Percentiles rank a stretch among this genome's conserved stretches.
Evolutionary conservation across 2,329 filamentous ascomycete species (phyloP).

Genomic region (Huntiella savannae): DNA sequence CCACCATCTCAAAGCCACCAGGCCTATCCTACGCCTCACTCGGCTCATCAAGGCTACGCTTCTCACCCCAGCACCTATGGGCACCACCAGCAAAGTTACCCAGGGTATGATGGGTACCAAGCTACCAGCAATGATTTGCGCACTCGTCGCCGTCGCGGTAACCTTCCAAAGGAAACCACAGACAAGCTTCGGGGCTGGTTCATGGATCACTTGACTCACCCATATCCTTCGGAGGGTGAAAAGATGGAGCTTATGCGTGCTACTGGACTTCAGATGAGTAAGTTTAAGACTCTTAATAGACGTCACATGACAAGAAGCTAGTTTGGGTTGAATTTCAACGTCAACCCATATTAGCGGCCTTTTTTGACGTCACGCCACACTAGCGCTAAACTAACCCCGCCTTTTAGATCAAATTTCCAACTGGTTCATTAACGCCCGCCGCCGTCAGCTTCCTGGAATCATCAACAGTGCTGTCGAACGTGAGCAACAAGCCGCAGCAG

Average conservation of each 20-base stretch:
- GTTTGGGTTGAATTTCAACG: no score
- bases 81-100: constrained; percentile 20
- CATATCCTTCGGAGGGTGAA: constrained; percentile 75
- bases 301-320: no score
- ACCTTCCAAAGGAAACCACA: constrained; percentile 78
- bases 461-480: constrained; percentile 38
- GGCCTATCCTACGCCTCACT: no score
- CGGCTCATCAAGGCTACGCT: no score
- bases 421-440: constrained; percentile 64
- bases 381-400: background rate
- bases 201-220: constrained; percentile 53
- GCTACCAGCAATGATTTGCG: constrained; percentile 25
- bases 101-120: constrained; percentile 21
- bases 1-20: no score
- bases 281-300: constrained; percentile 19
- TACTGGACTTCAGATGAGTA: constrained; percentile 63
- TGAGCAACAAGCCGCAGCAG: constrained; percentile 26
- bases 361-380: no score
- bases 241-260: constrained; percentile 62
- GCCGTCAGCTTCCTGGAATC: constrained; percentile 38
- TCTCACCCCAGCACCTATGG: constrained; percentile 20
- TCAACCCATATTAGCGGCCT: no score
- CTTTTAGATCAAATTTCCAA: constrained; percentile 49
- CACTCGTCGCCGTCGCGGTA: constrained; percentile 52
- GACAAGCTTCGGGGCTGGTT: constrained; percentile 71